Evolutionary conservation across 2,329 filamentous ascomycete species (phyloP).

Genomic region (Juglanconis oblonga): DNA sequence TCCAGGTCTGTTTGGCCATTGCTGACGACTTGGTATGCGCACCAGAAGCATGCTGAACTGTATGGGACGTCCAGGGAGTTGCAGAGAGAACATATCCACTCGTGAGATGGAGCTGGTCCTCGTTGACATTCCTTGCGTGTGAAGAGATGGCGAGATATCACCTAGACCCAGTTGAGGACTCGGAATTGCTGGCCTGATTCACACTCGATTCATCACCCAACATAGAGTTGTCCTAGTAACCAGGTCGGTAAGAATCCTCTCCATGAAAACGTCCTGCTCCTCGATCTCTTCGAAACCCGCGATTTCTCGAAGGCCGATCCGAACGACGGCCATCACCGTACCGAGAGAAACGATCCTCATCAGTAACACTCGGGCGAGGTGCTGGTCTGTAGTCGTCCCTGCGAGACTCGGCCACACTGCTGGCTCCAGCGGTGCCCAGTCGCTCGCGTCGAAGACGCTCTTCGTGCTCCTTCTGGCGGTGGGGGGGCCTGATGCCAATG

Average conservation of each 20-base stretch:
- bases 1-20: not conserved
- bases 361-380: conserved; percentile 11
- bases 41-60: not conserved
- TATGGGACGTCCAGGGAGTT: not conserved
- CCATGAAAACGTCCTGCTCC: conserved; percentile 14
- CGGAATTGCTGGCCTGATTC: not conserved
- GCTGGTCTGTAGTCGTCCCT: conserved; percentile 8
- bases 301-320: conserved; percentile 15
- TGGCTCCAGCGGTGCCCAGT: conserved; percentile 6
- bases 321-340: conserved; percentile 8
- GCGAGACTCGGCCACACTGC: conserved; percentile 7
- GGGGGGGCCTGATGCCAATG: conserved; percentile 59
- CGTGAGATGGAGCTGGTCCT: not conserved
- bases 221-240: not conserved
- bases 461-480: conserved; percentile 43
- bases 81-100: not conserved
- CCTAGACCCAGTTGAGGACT: not conserved
- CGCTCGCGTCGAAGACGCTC: conserved; percentile 17
- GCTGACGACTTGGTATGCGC: not conserved
- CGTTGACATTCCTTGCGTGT: not conserved
- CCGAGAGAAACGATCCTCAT: conserved; percentile 13
- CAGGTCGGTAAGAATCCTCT: conserved; percentile 18
- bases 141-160: not conserved
- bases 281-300: conserved; percentile 15
- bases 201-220: no score